Evolutionary conservation across 345 rosid species (phyloP).

Genomic region (Durio zibethinus): DNA sequence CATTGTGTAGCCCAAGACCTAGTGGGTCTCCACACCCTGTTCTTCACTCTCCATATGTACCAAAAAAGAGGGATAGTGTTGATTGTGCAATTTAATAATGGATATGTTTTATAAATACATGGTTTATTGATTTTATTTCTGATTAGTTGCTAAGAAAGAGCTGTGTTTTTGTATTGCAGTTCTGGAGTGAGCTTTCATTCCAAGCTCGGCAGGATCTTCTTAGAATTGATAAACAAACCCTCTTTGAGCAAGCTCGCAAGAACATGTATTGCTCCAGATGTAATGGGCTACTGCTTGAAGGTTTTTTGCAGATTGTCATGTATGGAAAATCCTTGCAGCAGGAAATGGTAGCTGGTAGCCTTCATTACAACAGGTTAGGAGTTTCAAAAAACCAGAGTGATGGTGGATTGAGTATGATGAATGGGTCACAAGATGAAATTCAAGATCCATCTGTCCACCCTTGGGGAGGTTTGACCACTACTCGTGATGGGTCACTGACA

Average conservation of each 20-base stretch:
- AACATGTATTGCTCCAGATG: slow-evolving; percentile 97
- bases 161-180: slow-evolving; percentile 41
- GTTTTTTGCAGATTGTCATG: slow-evolving; percentile 75
- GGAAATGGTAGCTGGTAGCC: slow-evolving; percentile 45
- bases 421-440: slow-evolving; percentile 50
- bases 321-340: slow-evolving; percentile 70
- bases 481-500: slow-evolving; percentile 75
- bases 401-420: slow-evolving; percentile 32
- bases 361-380: slow-evolving; percentile 34
- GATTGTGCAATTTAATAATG: not conserved
- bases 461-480: slow-evolving; percentile 91
- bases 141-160: slow-evolving; percentile 14
- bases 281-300: slow-evolving; percentile 84
- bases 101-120: not conserved
- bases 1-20: not conserved
- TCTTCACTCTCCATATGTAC: not conserved
- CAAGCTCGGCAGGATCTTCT: slow-evolving; percentile 70
- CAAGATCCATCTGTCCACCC: slow-evolving; percentile 81
- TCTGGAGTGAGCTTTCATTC: slow-evolving; percentile 70
- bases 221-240: slow-evolving; percentile 75
- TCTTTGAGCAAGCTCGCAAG: slow-evolving; percentile 95
- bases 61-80: not conserved
- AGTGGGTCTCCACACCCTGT: not conserved
- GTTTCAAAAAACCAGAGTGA: slow-evolving; percentile 38
- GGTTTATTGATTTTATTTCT: not conserved